Evolutionary conservation across 2,329 filamentous ascomycete species (phyloP).

Genomic region (Acrodontium crateriforme): DNA sequence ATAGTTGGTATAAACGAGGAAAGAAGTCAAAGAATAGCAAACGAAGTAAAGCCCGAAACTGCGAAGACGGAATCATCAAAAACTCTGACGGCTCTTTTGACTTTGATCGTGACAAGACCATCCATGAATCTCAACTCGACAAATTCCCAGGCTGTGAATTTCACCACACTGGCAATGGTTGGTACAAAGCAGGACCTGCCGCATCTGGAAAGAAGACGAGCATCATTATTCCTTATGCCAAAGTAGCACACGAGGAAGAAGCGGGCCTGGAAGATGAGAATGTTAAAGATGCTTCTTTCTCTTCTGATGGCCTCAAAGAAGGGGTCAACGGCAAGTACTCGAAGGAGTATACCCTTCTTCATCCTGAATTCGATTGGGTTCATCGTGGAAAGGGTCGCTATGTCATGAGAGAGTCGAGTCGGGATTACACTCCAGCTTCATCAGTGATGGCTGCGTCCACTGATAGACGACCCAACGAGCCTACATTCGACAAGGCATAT

Average conservation of each 20-base stretch:
- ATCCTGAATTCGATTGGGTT: conserved; percentile 20
- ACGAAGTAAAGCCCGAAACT: background rate
- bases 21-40: background rate
- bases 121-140: conserved; percentile 7
- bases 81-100: background rate
- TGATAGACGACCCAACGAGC: too few species aligned
- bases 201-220: conserved; percentile 3
- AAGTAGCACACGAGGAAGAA: background rate
- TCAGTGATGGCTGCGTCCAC: too few species aligned
- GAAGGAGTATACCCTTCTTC: conserved; percentile 15
- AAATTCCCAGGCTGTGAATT: conserved; percentile 10
- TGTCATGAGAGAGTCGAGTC: too few species aligned
- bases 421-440: too few species aligned
- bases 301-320: conserved; percentile 11
- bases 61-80: background rate
- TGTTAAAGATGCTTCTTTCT: conserved; percentile 7
- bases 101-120: conserved; percentile 1
- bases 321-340: conserved; percentile 20
- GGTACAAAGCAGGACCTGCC: conserved; percentile 8
- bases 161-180: conserved; percentile 14
- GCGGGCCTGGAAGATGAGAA: conserved; percentile 2
- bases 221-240: conserved; percentile 2
- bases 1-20: conserved; percentile 13
- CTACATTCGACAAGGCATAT: conserved; percentile 14
- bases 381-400: conserved; percentile 23